Evolutionary conservation across 768 basidiomycete species (phyloP).

Genomic region (Trametes maxima): DNA sequence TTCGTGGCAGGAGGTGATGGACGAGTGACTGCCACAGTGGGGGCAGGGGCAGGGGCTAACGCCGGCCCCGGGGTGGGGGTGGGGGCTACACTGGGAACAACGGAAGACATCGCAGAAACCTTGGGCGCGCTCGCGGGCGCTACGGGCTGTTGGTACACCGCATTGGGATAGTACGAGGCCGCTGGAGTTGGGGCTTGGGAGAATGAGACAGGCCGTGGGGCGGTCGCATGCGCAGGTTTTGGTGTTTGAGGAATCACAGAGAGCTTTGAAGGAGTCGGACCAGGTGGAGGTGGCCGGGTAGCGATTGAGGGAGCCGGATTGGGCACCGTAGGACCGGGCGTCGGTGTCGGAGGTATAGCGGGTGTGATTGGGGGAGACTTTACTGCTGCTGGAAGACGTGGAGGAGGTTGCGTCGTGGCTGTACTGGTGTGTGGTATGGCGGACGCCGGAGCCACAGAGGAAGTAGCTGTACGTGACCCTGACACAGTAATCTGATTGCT

Average conservation of each 20-base stretch:
- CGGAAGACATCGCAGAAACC: conserved; percentile 23
- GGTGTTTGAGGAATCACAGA: conserved; percentile 23
- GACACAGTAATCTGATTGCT: conserved; percentile 12
- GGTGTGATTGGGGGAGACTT: conserved; percentile 15
- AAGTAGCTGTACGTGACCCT: neutral
- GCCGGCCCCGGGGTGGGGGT: conserved; percentile 33
- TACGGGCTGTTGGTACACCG: conserved; percentile 48
- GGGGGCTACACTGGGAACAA: conserved; percentile 21
- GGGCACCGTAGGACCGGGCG: conserved; percentile 29
- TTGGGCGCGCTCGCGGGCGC: conserved; percentile 19
- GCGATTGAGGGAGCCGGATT: conserved; percentile 24
- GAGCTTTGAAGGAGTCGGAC: conserved; percentile 28
- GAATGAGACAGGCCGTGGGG: conserved; percentile 28
- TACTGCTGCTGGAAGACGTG: neutral
- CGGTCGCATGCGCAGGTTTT: conserved; percentile 12
- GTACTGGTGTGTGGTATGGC: neutral
- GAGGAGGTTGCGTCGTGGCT: neutral
- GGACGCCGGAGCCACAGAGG: neutral
- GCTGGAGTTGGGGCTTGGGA: conserved; percentile 26
- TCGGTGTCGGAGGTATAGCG: conserved; percentile 24
- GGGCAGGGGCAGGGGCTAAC: conserved; percentile 9
- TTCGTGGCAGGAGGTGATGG: conserved; percentile 22
- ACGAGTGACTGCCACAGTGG: conserved; percentile 11
- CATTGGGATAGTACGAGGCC: conserved; percentile 52
- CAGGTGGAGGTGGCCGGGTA: conserved; percentile 4